A percentile compares a stretch with the other conserved stretches of the same genome.
Conservation (phyloP, 2,329 filamentous ascomycete species). For the Colletotrichum cereale region DNA sequence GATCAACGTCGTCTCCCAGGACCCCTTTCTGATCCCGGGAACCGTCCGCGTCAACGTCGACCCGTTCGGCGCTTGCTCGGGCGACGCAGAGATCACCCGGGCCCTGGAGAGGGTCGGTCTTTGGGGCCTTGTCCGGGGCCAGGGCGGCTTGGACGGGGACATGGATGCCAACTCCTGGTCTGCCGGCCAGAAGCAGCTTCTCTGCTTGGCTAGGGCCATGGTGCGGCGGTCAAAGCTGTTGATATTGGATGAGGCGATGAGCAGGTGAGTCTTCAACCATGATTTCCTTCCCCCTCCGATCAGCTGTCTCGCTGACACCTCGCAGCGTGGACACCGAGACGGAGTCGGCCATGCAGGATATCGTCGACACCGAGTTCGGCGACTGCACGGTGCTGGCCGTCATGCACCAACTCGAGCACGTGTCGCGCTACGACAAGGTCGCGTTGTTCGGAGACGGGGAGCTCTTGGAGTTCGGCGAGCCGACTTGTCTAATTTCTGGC, state of each 20-base stretch:
- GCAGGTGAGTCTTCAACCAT: conserved; percentile 14
- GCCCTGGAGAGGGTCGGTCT: conserved; percentile 7
- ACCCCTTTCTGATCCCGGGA: conserved; percentile 14
- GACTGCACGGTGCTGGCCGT: conserved; percentile 43
- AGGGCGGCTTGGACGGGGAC: conserved; percentile 8
- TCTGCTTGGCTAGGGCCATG: conserved; percentile 66
- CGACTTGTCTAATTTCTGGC: neutral
- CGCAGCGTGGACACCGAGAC: conserved; percentile 43
- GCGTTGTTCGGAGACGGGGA: conserved; percentile 34
- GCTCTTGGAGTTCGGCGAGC: neutral
- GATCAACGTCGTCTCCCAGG: conserved; percentile 25
- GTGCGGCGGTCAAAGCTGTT: conserved; percentile 75
- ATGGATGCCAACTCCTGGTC: conserved; percentile 11
- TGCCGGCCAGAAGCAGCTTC: conserved; percentile 48
- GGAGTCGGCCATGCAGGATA: conserved; percentile 43
- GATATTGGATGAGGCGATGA: conserved; percentile 97
- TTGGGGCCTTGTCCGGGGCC: neutral
- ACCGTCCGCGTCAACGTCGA: conserved; percentile 21
- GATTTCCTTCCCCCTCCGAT: neutral
- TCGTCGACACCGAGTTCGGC: conserved; percentile 43
- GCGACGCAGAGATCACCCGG: neutral
- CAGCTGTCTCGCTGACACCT: neutral
- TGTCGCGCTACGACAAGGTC: conserved; percentile 41
- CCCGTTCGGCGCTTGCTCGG: neutral
- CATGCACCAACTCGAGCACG: conserved; percentile 42